phyloP scores from a whole-genome alignment of 2,329 filamentous ascomycete species.

The Arthrobotrys pseudoclavata region DNA sequence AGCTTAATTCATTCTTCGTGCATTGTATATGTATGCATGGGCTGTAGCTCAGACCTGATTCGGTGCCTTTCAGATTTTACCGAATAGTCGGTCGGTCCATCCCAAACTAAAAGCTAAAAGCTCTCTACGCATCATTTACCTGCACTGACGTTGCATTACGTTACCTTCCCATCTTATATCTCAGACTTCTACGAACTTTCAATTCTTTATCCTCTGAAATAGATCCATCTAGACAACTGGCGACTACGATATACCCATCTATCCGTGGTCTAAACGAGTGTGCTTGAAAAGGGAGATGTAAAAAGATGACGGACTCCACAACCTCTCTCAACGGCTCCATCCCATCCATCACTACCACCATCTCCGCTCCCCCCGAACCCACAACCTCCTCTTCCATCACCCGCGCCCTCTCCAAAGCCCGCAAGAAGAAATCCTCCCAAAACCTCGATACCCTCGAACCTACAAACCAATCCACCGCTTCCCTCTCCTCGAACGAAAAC shows the following conservation, averaged over 20 bases:
- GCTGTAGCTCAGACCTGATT: neutral
- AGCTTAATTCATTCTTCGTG: neutral
- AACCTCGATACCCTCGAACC: conserved; percentile 36
- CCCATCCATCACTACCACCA: conserved; percentile 56
- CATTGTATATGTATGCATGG: neutral
- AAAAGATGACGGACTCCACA: no score
- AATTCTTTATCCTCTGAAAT: no score
- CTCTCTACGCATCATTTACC: neutral
- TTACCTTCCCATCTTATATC: neutral
- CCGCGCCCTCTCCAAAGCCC: conserved; percentile 42
- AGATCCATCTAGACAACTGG: neutral
- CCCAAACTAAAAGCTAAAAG: neutral
- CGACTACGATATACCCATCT: neutral
- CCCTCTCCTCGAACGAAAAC: conserved; percentile 53
- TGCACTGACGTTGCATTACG: neutral
- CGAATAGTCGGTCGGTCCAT: neutral
- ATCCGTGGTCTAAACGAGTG: neutral
- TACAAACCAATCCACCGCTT: conserved; percentile 42
- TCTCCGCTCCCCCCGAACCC: conserved; percentile 32
- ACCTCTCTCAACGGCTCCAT: conserved; percentile 1
- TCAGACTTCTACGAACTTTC: neutral
- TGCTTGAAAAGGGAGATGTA: no score
- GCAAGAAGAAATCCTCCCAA: conserved; percentile 53
- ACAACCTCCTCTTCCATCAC: conserved; percentile 41
- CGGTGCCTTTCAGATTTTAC: neutral